These are phyloP conservation scores for Aspergillus sclerotialis DNA, from an alignment of 2,329 filamentous ascomycete genomes.

Conservation along the genomic window DNA sequence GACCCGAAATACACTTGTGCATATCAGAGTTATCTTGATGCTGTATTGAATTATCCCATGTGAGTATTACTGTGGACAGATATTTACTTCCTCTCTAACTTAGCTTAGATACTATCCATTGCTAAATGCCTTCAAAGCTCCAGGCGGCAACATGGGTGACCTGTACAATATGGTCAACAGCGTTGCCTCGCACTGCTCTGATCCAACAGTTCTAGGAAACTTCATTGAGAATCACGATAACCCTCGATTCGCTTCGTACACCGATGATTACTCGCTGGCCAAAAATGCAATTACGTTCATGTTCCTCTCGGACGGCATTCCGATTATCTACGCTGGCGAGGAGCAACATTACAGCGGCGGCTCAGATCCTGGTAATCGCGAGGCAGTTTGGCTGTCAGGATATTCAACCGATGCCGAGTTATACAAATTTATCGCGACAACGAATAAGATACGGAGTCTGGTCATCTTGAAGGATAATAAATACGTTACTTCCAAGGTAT, in stretches of 20 bases:
- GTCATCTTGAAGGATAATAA: conserved; percentile 30
- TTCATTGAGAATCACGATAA: conserved; percentile 60
- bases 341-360: conserved; percentile 56
- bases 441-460: conserved; percentile 47
- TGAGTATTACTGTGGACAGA: conserved; percentile 11
- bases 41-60: conserved; percentile 44
- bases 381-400: conserved; percentile 51
- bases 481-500: conserved; percentile 36
- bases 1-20: conserved; percentile 35
- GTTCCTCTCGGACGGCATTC: conserved; percentile 55
- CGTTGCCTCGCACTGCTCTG: conserved; percentile 27
- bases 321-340: conserved; percentile 61
- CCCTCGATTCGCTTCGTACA: conserved; percentile 45
- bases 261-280: conserved; percentile 37
- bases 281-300: conserved; percentile 58
- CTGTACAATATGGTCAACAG: conserved; percentile 29
- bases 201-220: conserved; percentile 45
- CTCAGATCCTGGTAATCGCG: conserved; percentile 46
- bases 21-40: conserved; percentile 40
- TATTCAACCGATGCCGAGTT: conserved; percentile 43
- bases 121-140: conserved; percentile 26
- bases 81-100: too few species aligned
- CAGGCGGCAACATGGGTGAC: conserved; percentile 27
- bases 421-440: conserved; percentile 41
- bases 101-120: conserved; percentile 29